Conservation (phyloP, 2,329 filamentous ascomycete species). For the Colletotrichum cuscutae region DNA sequence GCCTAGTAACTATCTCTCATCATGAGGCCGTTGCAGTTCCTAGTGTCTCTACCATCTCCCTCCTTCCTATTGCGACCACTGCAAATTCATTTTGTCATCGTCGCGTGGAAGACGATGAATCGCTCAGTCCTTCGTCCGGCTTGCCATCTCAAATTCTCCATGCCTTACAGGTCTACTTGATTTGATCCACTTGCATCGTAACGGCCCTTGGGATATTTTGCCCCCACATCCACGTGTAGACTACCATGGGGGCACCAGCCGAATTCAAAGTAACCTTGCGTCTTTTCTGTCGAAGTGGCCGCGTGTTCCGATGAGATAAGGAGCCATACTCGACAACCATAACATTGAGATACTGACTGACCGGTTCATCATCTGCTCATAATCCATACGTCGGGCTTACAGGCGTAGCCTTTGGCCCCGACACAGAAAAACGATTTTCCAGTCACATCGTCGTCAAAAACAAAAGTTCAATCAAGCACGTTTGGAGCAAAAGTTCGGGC, state of each 20-base stretch:
- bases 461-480: constrained; percentile 44
- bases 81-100: too few species aligned
- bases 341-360: not conserved
- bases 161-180: not conserved
- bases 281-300: not conserved
- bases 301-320: not conserved
- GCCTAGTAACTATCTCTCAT: too few species aligned
- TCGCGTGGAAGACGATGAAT: not conserved
- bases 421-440: not conserved
- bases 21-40: too few species aligned
- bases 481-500: constrained; percentile 42
- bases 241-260: not conserved
- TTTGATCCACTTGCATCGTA: not conserved
- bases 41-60: too few species aligned
- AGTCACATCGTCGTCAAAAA: constrained; percentile 34
- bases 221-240: not conserved
- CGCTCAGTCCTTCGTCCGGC: not conserved
- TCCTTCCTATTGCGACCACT: too few species aligned
- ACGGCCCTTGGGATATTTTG: not conserved
- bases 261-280: not conserved
- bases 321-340: not conserved
- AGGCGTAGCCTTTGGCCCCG: not conserved
- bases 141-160: not conserved
- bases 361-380: not conserved
- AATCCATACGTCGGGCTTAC: not conserved